These are phyloP conservation scores for Fusarium luffae DNA, from an alignment of 2,329 filamentous ascomycete genomes.

Conservation along the genomic window DNA sequence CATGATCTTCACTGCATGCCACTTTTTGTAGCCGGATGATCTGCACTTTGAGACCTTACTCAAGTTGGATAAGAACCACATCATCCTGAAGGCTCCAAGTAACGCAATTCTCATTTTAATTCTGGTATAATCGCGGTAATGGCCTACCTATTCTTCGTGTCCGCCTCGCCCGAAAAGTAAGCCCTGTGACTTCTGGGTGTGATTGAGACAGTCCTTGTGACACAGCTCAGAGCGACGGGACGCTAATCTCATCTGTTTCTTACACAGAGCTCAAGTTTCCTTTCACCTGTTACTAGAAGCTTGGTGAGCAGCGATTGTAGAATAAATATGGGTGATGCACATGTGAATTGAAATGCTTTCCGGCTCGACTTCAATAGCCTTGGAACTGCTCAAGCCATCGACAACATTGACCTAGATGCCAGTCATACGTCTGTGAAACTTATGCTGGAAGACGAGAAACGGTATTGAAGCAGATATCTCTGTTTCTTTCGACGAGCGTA, in stretches of 20 bases:
- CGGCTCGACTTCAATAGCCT: background rate
- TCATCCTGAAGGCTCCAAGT: background rate
- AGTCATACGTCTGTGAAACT: background rate
- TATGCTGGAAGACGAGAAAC: background rate
- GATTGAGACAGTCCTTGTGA: slow-evolving; percentile 13
- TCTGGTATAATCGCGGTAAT: background rate
- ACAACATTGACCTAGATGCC: background rate
- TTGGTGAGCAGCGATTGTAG: background rate
- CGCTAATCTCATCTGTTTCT: background rate
- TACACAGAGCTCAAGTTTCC: background rate
- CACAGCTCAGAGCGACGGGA: background rate
- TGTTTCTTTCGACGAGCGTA: slow-evolving; percentile 13
- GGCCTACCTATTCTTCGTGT: background rate
- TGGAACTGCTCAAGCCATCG: background rate
- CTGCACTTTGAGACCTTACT: background rate
- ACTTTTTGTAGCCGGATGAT: slow-evolving; percentile 14
- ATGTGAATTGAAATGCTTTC: background rate
- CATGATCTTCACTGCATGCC: background rate
- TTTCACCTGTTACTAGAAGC: background rate
- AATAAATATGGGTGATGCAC: background rate
- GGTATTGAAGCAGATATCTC: background rate
- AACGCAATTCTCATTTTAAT: background rate
- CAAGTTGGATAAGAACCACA: background rate
- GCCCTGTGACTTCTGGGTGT: slow-evolving; percentile 13
- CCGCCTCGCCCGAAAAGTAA: slow-evolving; percentile 1